A percentile compares a stretch with the other conserved stretches of the same genome.
phyloP scores from a whole-genome alignment of 169 alveolate species.

The Babesia gibsoni region DNA sequence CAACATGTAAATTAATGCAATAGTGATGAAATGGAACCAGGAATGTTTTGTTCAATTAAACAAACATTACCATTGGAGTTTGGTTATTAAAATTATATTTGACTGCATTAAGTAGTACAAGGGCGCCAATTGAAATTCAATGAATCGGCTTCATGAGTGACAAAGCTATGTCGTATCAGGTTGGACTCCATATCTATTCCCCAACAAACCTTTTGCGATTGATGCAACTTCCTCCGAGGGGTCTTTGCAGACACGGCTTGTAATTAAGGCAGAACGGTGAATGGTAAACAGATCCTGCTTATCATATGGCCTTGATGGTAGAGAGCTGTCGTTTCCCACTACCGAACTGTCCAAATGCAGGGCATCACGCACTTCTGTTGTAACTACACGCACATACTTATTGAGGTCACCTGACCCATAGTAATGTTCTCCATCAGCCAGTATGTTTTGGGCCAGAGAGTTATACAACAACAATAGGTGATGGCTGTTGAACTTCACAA shows the following conservation, averaged over 20 bases:
- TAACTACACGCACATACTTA: background rate
- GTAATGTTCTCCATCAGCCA: background rate
- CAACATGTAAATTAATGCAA: too few species aligned
- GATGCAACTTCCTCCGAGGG: background rate
- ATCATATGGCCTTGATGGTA: background rate
- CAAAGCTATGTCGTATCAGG: too few species aligned
- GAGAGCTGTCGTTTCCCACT: background rate
- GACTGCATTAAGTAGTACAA: too few species aligned
- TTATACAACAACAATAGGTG: slow-evolving; percentile 11
- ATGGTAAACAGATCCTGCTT: slow-evolving; percentile 3
- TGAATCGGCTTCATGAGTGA: too few species aligned
- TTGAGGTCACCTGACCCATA: background rate
- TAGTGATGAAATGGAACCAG: too few species aligned
- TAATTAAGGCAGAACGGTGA: background rate
- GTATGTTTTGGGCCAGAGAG: slow-evolving; percentile 2
- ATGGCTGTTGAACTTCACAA: background rate
- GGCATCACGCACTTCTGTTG: background rate
- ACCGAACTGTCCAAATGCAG: slow-evolving; percentile 6
- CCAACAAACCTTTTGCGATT: background rate
- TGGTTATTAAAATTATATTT: too few species aligned
- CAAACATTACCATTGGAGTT: too few species aligned
- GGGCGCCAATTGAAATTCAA: too few species aligned
- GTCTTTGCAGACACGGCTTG: background rate
- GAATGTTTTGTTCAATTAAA: too few species aligned
- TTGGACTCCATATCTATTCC: too few species aligned